phyloP scores from a whole-genome alignment of 768 basidiomycete species.

The Crucibulum laeve region DNA sequence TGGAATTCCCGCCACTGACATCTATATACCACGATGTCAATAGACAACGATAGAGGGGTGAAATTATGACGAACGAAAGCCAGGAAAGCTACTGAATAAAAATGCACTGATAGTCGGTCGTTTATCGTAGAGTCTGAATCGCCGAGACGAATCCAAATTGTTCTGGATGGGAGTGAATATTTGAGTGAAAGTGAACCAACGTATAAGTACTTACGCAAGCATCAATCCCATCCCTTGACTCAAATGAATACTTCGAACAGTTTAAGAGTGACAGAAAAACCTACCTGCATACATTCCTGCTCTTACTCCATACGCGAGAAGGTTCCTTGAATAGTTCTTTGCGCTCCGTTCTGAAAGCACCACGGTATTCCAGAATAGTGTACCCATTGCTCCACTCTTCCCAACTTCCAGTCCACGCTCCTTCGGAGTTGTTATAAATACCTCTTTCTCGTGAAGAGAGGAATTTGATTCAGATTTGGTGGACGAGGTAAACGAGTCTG shows the following conservation, averaged over 20 bases:
- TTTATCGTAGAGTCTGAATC: slow-evolving; percentile 34
- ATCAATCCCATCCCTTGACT: slow-evolving; percentile 36
- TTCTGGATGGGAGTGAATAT: slow-evolving; percentile 20
- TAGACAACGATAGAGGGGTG: background rate
- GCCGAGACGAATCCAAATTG: slow-evolving; percentile 49
- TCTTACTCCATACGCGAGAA: slow-evolving; percentile 55
- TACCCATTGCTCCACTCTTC: slow-evolving; percentile 19
- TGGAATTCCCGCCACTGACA: slow-evolving; percentile 61
- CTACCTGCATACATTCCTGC: slow-evolving; percentile 49
- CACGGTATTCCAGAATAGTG: slow-evolving; percentile 35
- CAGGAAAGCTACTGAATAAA: slow-evolving; percentile 54
- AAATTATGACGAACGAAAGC: slow-evolving; percentile 31
- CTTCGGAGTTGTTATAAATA: background rate
- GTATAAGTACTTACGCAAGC: slow-evolving; percentile 29
- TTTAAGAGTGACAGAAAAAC: slow-evolving; percentile 6
- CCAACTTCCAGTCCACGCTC: slow-evolving; percentile 10
- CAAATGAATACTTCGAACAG: background rate
- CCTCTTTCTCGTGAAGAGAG: background rate
- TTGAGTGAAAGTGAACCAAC: slow-evolving; percentile 20
- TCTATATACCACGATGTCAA: slow-evolving; percentile 19
- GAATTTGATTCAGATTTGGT: background rate
- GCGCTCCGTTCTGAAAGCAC: slow-evolving; percentile 42
- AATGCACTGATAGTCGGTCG: slow-evolving; percentile 47
- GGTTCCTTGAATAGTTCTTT: slow-evolving; percentile 48
- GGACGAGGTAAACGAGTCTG: slow-evolving; percentile 4